Percentiles rank a stretch among this genome's conserved stretches.
phyloP scores from a whole-genome alignment of 805 yeast genomes.

The Torulaspora microellipsoides region DNA sequence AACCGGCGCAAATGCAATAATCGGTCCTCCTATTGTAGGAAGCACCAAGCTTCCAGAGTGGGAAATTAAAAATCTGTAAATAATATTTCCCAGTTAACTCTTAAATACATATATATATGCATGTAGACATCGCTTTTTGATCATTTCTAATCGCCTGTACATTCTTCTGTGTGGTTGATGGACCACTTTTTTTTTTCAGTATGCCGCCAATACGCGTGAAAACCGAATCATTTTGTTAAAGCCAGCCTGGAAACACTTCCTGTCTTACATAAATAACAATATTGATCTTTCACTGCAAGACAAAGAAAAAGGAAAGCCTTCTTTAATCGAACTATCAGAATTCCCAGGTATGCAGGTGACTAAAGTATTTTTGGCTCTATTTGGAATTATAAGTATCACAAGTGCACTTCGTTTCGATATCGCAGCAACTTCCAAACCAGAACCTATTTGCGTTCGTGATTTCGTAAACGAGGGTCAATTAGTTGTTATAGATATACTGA shows the following conservation, averaged over 20 bases:
- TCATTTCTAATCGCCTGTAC: too few species aligned
- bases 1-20: slow-evolving; percentile 15
- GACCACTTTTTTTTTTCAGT: too few species aligned
- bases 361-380: background rate
- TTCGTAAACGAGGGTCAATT: slow-evolving; percentile 79
- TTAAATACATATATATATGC: too few species aligned
- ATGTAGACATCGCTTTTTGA: too few species aligned
- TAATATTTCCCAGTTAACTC: background rate
- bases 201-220: too few species aligned
- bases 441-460: slow-evolving; percentile 85
- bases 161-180: background rate
- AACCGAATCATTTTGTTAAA: too few species aligned
- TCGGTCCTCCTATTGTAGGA: slow-evolving; percentile 20
- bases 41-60: slow-evolving; percentile 16
- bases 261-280: too few species aligned
- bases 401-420: slow-evolving; percentile 50
- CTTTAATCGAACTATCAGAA: too few species aligned
- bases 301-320: too few species aligned
- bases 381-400: slow-evolving; percentile 2
- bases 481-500: slow-evolving; percentile 76
- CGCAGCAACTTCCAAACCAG: slow-evolving; percentile 42
- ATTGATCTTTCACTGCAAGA: too few species aligned
- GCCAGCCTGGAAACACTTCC: too few species aligned
- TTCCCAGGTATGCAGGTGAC: too few species aligned
- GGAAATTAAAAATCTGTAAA: slow-evolving; percentile 16